Conservation (phyloP, 148 eudicot genomes). For the Cornus florida region DNA sequence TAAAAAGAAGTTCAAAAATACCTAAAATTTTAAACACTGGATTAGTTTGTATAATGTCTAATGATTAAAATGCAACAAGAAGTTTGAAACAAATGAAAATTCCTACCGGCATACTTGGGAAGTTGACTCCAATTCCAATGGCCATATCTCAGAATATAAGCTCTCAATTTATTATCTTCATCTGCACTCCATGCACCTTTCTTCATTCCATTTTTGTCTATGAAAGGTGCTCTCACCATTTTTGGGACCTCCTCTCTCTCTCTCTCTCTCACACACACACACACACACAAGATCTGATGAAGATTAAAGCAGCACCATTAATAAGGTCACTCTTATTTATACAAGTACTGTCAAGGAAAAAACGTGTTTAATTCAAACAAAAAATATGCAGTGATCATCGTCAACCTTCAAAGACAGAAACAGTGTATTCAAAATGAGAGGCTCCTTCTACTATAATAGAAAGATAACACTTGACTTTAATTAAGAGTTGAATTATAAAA, state of each 20-base stretch:
- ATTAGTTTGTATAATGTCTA: too few relatives aligned
- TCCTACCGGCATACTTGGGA: constrained; percentile 47
- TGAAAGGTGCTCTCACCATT: constrained; percentile 50
- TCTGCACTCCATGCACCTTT: constrained; percentile 63
- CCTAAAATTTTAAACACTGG: too few relatives aligned
- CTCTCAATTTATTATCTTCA: constrained; percentile 48
- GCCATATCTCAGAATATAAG: constrained; percentile 34
- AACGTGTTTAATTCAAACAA: not conserved
- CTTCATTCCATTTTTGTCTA: constrained; percentile 49
- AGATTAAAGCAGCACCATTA: not conserved
- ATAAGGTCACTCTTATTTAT: not conserved
- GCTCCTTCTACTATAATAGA: too few relatives aligned
- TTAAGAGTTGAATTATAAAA: not conserved
- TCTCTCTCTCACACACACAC: not conserved
- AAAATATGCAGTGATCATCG: not conserved
- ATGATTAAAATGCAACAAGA: not conserved
- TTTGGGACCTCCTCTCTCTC: constrained; percentile 8
- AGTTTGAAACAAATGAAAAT: not conserved
- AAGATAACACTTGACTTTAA: not conserved
- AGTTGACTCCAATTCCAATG: constrained; percentile 53
- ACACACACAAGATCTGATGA: not conserved
- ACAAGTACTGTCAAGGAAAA: not conserved
- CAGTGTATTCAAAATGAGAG: too few relatives aligned
- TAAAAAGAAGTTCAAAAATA: too few relatives aligned
- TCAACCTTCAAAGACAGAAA: too few relatives aligned